A percentile compares a stretch with the other conserved stretches of the same genome.
Conservation (phyloP, 2,329 filamentous ascomycete species). For the Capronia epimyces region DNA sequence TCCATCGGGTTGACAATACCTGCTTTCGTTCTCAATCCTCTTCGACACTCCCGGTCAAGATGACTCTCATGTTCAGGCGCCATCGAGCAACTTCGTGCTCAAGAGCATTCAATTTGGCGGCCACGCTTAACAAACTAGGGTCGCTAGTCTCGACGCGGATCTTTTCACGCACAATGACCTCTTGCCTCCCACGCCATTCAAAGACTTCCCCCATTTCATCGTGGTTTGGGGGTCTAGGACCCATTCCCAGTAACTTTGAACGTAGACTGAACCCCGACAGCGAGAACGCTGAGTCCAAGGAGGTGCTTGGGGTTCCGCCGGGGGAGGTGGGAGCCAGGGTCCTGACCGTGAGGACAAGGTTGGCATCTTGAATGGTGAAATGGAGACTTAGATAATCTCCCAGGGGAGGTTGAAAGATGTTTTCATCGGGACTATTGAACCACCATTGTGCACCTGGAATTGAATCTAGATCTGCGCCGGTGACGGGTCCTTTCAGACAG, state of each 20-base stretch:
- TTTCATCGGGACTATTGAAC: slow-evolving; percentile 51
- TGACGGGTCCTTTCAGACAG: slow-evolving; percentile 48
- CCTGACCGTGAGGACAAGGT: slow-evolving; percentile 64
- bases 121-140: slow-evolving; percentile 74
- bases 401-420: slow-evolving; percentile 60
- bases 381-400: slow-evolving; percentile 65
- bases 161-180: slow-evolving; percentile 85
- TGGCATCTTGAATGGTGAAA: slow-evolving; percentile 64
- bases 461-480: slow-evolving; percentile 13
- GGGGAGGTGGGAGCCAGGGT: slow-evolving; percentile 60
- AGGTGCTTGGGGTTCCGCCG: slow-evolving; percentile 53
- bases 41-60: slow-evolving; percentile 58
- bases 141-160: slow-evolving; percentile 83
- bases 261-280: slow-evolving; percentile 54
- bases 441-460: slow-evolving; percentile 50
- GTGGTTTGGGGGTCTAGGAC: slow-evolving; percentile 55
- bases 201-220: slow-evolving; percentile 78
- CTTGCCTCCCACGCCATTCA: slow-evolving; percentile 55
- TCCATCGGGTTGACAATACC: too few relatives aligned
- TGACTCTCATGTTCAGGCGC: slow-evolving; percentile 65
- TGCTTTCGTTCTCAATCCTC: too few relatives aligned
- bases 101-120: slow-evolving; percentile 75
- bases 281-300: slow-evolving; percentile 63
- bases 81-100: slow-evolving; percentile 66
- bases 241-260: slow-evolving; percentile 48